Evolutionary conservation across 768 basidiomycete species (phyloP).

Genomic region (Tephrocybe rancida): DNA sequence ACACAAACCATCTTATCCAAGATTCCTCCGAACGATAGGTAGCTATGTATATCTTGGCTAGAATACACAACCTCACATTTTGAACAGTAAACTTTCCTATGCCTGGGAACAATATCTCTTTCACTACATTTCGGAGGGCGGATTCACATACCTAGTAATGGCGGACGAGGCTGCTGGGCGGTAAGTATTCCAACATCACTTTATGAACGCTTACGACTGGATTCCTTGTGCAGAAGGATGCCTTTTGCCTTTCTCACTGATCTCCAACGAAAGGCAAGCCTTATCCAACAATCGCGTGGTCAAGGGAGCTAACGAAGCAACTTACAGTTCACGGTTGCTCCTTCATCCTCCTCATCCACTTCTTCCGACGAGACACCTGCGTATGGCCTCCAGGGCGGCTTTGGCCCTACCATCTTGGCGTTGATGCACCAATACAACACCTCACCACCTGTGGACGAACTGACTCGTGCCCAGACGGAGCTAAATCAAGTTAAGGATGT

Average conservation of each 20-base stretch:
- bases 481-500: conserved; percentile 91
- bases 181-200: conserved; percentile 39
- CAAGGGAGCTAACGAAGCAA: conserved; percentile 1
- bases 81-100: conserved; percentile 74
- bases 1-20: conserved; percentile 90
- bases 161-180: conserved; percentile 92
- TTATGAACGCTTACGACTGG: not conserved
- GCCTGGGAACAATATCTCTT: conserved; percentile 94
- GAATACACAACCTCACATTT: not conserved
- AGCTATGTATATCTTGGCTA: conserved; percentile 24
- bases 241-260: conserved; percentile 93
- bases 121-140: conserved; percentile 90
- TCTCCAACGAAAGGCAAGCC: conserved; percentile 72
- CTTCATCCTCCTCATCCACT: conserved; percentile 71
- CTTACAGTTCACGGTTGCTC: conserved; percentile 58
- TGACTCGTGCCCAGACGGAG: conserved; percentile 88
- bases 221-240: conserved; percentile 59
- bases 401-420: conserved; percentile 68
- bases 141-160: conserved; percentile 90
- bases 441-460: conserved; percentile 83
- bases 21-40: conserved; percentile 89
- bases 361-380: conserved; percentile 56
- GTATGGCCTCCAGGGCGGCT: conserved; percentile 70
- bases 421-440: conserved; percentile 91
- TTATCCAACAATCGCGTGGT: conserved; percentile 1